Conservation (phyloP, 2,329 filamentous ascomycete genomes). For the Colletotrichum siamense region DNA sequence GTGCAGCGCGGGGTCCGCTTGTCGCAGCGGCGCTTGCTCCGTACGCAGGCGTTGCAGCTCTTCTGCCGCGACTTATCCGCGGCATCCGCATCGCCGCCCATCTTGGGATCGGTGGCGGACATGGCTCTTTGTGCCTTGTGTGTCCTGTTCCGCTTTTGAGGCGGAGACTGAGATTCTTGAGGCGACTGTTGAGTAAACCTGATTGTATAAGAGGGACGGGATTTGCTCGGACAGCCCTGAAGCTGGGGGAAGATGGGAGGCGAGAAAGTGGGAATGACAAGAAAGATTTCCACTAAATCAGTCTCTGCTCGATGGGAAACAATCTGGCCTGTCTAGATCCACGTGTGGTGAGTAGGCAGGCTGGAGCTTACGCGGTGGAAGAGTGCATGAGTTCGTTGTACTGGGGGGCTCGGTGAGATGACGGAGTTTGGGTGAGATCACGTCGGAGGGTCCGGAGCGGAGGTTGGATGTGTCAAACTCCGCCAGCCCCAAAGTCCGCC, state of each 20-base stretch:
- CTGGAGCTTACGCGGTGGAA: background rate
- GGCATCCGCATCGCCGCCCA: background rate
- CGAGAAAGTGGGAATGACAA: background rate
- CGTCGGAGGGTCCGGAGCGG: background rate
- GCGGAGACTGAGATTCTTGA: background rate
- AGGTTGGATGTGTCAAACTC: conserved; percentile 11
- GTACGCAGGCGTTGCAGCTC: conserved; percentile 55
- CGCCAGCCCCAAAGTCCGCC: conserved; percentile 7
- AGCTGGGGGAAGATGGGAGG: background rate
- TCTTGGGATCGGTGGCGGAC: background rate
- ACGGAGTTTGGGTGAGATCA: background rate
- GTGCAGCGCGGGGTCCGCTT: conserved; percentile 48
- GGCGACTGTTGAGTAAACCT: background rate
- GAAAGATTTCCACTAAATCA: background rate
- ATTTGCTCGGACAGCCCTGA: background rate
- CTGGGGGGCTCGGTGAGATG: background rate
- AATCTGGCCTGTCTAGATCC: background rate
- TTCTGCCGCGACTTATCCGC: conserved; percentile 52
- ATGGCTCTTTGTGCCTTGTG: background rate
- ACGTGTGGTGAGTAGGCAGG: background rate
- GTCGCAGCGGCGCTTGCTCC: conserved; percentile 53
- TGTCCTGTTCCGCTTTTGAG: background rate
- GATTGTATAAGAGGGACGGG: background rate
- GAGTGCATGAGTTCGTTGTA: background rate
- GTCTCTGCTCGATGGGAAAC: background rate